phyloP scores from a whole-genome alignment of 257 asterid genomes.

The Primulina eburnea region DNA sequence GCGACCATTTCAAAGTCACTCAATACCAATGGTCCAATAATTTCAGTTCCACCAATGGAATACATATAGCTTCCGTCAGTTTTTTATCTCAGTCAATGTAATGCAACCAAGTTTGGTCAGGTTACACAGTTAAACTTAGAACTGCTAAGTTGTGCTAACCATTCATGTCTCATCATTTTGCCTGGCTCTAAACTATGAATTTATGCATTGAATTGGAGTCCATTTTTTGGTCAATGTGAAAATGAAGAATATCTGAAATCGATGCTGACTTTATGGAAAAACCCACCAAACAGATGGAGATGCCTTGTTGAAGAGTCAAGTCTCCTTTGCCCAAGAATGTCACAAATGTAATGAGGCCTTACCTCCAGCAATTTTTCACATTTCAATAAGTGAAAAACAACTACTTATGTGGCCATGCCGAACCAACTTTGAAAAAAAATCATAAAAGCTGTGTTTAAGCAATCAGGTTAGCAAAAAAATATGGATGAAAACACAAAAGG shows the following conservation, averaged over 20 bases:
- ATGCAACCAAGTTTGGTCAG: not conserved
- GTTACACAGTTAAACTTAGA: not conserved
- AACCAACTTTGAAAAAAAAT: not conserved
- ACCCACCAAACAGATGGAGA: not conserved
- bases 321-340: not conserved
- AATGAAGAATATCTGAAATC: not conserved
- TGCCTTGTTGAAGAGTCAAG: not conserved
- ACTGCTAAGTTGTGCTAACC: not conserved
- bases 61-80: not conserved
- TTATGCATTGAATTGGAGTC: not conserved
- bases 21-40: not conserved
- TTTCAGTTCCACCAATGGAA: not conserved
- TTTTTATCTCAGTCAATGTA: not conserved
- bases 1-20: not conserved
- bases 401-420: not conserved
- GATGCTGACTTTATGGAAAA: slow-evolving; percentile 7
- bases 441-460: not conserved
- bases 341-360: not conserved
- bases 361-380: not conserved
- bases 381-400: not conserved
- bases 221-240: not conserved
- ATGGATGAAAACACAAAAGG: not conserved
- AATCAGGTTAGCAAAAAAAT: not conserved
- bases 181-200: not conserved
- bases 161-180: not conserved